Base-by-base conservation (phyloP, 1,284 basidiomycete genomes). In the Ustilago tritici region DNA sequence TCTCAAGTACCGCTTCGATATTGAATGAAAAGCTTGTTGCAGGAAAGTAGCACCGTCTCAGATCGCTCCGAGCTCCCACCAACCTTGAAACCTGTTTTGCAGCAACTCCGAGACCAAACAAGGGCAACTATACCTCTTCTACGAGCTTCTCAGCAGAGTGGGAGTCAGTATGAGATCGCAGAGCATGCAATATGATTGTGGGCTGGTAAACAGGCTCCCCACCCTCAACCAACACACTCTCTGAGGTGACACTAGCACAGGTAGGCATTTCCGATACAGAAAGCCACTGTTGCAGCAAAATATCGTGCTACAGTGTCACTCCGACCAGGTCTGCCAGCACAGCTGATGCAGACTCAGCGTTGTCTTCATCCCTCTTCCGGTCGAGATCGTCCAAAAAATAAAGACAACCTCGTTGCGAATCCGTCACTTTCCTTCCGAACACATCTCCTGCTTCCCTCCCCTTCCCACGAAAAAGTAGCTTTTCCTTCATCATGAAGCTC, bases 401-500 rank as follows among this genome's bases (percentile, higher is more conserved):
- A 46, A 46, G 17, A 46, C n/a, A 46, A 19, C n/a, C 2, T 23
- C 19, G 7, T 17, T 19, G n/a, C n/a, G n/a, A 17, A 6, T 17
- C 15, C 40, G 6, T 15, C 14, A 41, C 40, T 15, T 41, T 17
- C 36, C 36, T 38, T 38, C 23, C 36, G 7, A 14, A 9, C 5
- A 52, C 52, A 35, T 34, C 9, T 43, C 17, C 31, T 31, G 31
- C 14, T 8, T 15, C 17, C 31, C 7, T 32, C 28, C 15, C 14
- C 17, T 28, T 10, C 12, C 34, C 15, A 28, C 12, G 12, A 15
- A 8, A 40, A 34, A 19, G 6, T 15, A 14, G n/a, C 9, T 31
- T 28, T 12, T 31, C 31, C n/a, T n/a, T 52, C 19, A 38, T 19
- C 31, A 68, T 68, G 65, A 68, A 62, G 65, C 59, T 68, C 60